Base-by-base conservation (phyloP, 179 eudicot species). In the Silene vulgaris region DNA sequence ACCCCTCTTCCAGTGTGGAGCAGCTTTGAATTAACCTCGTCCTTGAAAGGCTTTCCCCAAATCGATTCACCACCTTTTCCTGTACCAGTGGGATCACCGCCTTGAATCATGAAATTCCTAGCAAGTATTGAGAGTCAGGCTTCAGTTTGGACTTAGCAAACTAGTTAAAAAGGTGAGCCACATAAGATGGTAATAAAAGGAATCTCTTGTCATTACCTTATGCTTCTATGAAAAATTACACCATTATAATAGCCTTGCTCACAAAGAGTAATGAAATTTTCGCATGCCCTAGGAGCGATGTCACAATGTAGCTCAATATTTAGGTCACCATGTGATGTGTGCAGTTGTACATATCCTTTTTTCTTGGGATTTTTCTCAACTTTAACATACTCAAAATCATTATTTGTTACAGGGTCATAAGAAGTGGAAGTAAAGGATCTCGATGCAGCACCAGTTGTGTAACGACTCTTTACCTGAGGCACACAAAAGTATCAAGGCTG, bases 61-160 rank as follows among this genome's bases (percentile, higher is more conserved):
- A 95, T 95, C 48, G 99, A 95, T 79, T 95, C 95, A 6, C 99
- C 99, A 45, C 99, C 99, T 81, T 37, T 89, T 16, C 99, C 99
- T 20, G 99, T 95, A 40, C 99, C 97, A 78, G 97, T 92, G 54
- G 99, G 99, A 84, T 95, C 99, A 80, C 99, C 99, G 74, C 99
- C 99, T 95, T 95, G 99, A 78, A 95, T 89, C 99, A 95, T 95
- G 78, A 95, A 92, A 80, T 95, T 95, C 86, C 99, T 95, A 73
- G 29, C 75, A 81, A 13, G 64, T 50, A 75, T 16, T 30, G 17
- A 69, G 0, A 64, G 20, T 16, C 43, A 48, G 48, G 59, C 71
- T 32, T 74, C 28, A 74, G 65, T 72, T 43, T 76, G 76, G 21
- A 56, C 30, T 28, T 74, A 56, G 40, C 30, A 56, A 48, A 72